Conservation (phyloP, 2,329 filamentous ascomycete species). For the Claviceps fusiformis region DNA sequence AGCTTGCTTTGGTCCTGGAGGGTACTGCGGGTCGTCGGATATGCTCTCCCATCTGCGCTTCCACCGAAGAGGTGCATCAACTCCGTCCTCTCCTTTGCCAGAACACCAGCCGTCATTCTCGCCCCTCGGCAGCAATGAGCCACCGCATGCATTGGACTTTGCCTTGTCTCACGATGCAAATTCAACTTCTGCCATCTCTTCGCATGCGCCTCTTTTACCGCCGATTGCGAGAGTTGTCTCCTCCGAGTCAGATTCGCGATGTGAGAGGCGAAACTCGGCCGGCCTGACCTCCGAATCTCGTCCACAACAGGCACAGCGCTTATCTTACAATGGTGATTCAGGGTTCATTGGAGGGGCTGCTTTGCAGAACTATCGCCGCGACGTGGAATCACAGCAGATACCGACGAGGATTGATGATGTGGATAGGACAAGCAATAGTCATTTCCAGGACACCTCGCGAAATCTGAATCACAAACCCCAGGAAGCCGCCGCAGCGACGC, state of each 20-base stretch:
- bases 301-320: constrained; percentile 16
- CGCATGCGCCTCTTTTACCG: constrained; percentile 33
- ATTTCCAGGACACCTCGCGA: constrained; percentile 4
- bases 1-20: not conserved
- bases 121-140: constrained; percentile 23
- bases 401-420: not conserved
- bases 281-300: constrained; percentile 11
- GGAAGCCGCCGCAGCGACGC: constrained; percentile 18
- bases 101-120: constrained; percentile 30
- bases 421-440: not conserved
- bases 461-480: constrained; percentile 1
- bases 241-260: constrained; percentile 18
- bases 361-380: constrained; percentile 35
- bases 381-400: constrained; percentile 12
- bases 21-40: not conserved
- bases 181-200: constrained; percentile 21
- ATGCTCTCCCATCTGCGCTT: constrained; percentile 45
- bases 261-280: constrained; percentile 9
- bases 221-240: constrained; percentile 37
- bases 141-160: constrained; percentile 27
- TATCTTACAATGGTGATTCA: constrained; percentile 24
- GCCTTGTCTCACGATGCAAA: constrained; percentile 21
- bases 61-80: constrained; percentile 42
- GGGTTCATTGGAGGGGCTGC: constrained; percentile 44
- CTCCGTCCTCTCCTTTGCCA: constrained; percentile 38